Percentiles rank a stretch among this genome's conserved stretches.
These are phyloP conservation scores for Hymenoscyphus fraxineus DNA, from an alignment of 2,329 filamentous ascomycete species.

Conservation along the genomic window DNA sequence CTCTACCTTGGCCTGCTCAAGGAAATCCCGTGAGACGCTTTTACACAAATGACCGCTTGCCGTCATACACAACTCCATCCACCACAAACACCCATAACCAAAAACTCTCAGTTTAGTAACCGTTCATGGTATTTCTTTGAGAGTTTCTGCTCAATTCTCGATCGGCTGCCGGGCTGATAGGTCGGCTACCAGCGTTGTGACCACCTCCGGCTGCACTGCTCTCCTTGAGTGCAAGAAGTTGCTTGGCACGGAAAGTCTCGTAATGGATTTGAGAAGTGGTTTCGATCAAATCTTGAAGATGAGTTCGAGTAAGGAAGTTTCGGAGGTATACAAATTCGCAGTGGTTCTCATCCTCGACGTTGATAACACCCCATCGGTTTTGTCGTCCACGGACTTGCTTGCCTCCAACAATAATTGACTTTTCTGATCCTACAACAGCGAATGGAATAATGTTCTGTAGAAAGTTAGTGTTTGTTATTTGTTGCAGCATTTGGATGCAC, in stretches of 20 bases:
- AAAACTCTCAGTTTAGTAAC: constrained; percentile 62
- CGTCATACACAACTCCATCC: constrained; percentile 27
- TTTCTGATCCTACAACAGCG: constrained; percentile 96
- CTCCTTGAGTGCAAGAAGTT: constrained; percentile 95
- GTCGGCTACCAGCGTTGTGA: constrained; percentile 68
- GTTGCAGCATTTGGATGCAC: constrained; percentile 20
- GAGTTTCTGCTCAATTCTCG: constrained; percentile 95
- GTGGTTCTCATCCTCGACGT: constrained; percentile 98
- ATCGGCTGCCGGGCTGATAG: constrained; percentile 92
- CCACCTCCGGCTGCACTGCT: constrained; percentile 71
- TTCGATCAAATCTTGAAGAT: constrained; percentile 97
- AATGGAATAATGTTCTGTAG: constrained; percentile 86
- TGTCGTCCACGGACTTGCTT: constrained; percentile 97
- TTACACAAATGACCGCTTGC: constrained; percentile 31
- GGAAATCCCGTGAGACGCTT: constrained; percentile 33
- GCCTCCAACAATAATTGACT: constrained; percentile 94
- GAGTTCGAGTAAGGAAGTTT: constrained; percentile 97
- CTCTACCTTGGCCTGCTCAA: constrained; percentile 30
- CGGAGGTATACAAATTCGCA: constrained; percentile 99
- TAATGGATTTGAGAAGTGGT: constrained; percentile 99
- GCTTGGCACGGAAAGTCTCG: constrained; percentile 99
- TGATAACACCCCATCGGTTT: constrained; percentile 99
- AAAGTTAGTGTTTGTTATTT: background rate
- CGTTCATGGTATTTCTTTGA: constrained; percentile 98
- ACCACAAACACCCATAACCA: constrained; percentile 12